Percentiles rank a stretch among this genome's conserved stretches.
These are phyloP conservation scores for Helichrysum umbraculigerum DNA, from an alignment of 129 eudicot genomes.

Conservation along the genomic window DNA sequence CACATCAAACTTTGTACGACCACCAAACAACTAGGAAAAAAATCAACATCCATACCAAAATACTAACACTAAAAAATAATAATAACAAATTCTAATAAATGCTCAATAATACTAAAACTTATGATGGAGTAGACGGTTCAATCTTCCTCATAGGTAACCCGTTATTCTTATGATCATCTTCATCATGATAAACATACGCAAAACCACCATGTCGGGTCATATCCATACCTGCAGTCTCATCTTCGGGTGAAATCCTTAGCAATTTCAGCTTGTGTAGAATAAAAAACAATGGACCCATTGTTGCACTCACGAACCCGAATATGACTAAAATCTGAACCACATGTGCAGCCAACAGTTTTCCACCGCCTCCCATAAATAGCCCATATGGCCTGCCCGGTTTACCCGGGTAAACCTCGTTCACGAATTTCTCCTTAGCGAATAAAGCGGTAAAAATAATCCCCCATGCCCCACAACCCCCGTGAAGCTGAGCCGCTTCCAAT, in stretches of 20 bases:
- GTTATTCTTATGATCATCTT: slow-evolving; percentile 33
- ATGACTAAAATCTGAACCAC: slow-evolving; percentile 47
- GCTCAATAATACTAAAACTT: not conserved
- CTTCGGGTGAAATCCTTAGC: slow-evolving; percentile 53
- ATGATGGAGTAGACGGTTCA: slow-evolving; percentile 15
- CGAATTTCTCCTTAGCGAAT: slow-evolving; percentile 47
- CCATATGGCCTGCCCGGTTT: slow-evolving; percentile 50
- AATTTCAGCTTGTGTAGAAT: slow-evolving; percentile 38
- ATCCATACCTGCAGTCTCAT: slow-evolving; percentile 68
- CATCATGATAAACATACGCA: slow-evolving; percentile 57
- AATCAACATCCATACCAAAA: not conserved
- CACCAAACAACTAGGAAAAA: not conserved
- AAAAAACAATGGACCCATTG: slow-evolving; percentile 52
- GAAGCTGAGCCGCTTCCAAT: slow-evolving; percentile 63
- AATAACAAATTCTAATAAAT: not conserved
- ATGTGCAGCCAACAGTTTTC: slow-evolving; percentile 49
- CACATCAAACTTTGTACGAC: not conserved
- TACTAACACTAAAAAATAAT: not conserved
- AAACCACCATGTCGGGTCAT: slow-evolving; percentile 65
- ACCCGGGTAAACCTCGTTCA: slow-evolving; percentile 50
- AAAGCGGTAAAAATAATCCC: slow-evolving; percentile 62
- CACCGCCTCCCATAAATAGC: slow-evolving; percentile 61
- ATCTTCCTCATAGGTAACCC: slow-evolving; percentile 39
- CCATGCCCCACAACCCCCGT: slow-evolving; percentile 73
- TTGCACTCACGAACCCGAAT: slow-evolving; percentile 51